A percentile compares a stretch with the other conserved stretches of the same genome.
These are phyloP conservation scores for Agaricus sinodeliciosus DNA, from an alignment of 768 basidiomycete genomes.

Conservation along the genomic window DNA sequence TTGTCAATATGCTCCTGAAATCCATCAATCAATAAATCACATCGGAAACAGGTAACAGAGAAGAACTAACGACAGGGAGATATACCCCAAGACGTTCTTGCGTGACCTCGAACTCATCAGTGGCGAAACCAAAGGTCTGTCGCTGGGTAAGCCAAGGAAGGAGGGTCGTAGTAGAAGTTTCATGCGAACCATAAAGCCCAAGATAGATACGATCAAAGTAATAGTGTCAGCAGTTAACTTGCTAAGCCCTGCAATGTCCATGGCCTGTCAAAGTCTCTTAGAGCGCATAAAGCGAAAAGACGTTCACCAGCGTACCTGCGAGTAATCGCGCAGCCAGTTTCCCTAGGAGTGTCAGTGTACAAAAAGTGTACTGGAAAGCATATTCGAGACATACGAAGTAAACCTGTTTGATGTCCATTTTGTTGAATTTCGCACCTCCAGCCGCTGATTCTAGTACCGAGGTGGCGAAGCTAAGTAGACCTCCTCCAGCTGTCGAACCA, in stretches of 20 bases:
- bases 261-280: slow-evolving; percentile 33
- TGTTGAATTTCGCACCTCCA: slow-evolving; percentile 54
- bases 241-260: slow-evolving; percentile 65
- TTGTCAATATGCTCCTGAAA: slow-evolving; percentile 71
- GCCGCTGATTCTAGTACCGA: slow-evolving; percentile 36
- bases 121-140: slow-evolving; percentile 58
- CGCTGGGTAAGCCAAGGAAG: neutral
- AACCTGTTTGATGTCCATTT: slow-evolving; percentile 61
- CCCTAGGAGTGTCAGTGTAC: slow-evolving; percentile 28
- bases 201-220: slow-evolving; percentile 48
- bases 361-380: neutral
- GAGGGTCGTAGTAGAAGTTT: neutral
- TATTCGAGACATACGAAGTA: slow-evolving; percentile 39
- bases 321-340: slow-evolving; percentile 69
- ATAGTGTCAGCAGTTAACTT: slow-evolving; percentile 62
- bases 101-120: slow-evolving; percentile 67
- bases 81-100: slow-evolving; percentile 71
- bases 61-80: slow-evolving; percentile 50
- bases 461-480: slow-evolving; percentile 44
- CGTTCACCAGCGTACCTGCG: slow-evolving; percentile 32
- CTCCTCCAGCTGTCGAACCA: slow-evolving; percentile 32
- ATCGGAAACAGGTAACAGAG: neutral
- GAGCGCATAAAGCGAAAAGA: neutral
- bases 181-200: slow-evolving; percentile 46
- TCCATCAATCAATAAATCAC: slow-evolving; percentile 1